phyloP scores from a whole-genome alignment of 257 asterid genomes.

The Primulina huaijiensis region DNA sequence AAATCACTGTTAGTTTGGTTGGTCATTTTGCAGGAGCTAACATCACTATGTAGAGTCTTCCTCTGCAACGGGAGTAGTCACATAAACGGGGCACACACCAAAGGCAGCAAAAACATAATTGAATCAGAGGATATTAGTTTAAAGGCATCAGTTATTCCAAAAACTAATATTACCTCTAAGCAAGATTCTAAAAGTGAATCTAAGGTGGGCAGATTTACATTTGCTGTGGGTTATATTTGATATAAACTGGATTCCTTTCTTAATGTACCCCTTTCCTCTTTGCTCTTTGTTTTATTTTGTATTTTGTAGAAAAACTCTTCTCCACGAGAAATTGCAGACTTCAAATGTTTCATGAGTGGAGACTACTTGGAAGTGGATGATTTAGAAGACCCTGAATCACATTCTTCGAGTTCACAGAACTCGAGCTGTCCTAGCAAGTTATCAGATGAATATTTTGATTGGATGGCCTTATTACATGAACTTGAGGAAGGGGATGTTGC shows the following conservation, averaged over 20 bases:
- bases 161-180: conserved; percentile 3
- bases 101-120: conserved; percentile 2
- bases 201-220: conserved; percentile 38
- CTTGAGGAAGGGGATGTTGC: conserved; percentile 36
- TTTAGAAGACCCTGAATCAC: conserved; percentile 40
- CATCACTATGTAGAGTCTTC: conserved; percentile 56
- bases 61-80: conserved; percentile 21
- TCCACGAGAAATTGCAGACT: conserved; percentile 21
- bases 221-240: neutral
- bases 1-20: conserved; percentile 36
- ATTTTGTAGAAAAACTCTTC: conserved; percentile 20
- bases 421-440: conserved; percentile 51
- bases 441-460: conserved; percentile 60
- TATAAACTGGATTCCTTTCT: neutral
- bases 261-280: neutral
- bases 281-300: neutral
- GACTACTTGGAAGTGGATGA: conserved; percentile 61
- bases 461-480: conserved; percentile 41
- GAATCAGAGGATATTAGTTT: conserved; percentile 14
- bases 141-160: conserved; percentile 25
- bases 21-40: conserved; percentile 52
- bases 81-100: conserved; percentile 17
- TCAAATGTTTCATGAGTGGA: conserved; percentile 33
- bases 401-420: conserved; percentile 53
- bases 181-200: conserved; percentile 26